Conservation (phyloP, 192 early-diverging fungal species). For the Umbelopsis sp. region DNA sequence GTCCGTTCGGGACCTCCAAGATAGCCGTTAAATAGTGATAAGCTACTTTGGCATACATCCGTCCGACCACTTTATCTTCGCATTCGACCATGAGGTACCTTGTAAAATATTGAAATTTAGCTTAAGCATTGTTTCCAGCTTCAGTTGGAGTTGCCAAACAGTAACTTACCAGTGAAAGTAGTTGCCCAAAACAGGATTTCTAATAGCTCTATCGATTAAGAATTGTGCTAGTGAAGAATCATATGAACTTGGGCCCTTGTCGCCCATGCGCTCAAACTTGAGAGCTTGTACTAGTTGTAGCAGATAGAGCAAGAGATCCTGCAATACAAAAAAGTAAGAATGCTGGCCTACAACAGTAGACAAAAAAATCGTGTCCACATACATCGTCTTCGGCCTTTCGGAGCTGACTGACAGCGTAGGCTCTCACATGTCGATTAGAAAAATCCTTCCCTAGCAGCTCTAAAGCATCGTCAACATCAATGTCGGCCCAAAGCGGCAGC, state of each 20-base stretch:
- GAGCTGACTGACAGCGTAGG: constrained; percentile 88
- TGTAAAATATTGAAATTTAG: background rate
- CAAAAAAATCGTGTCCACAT: background rate
- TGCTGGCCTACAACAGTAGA: background rate
- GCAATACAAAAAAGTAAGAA: background rate
- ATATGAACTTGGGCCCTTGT: constrained; percentile 42
- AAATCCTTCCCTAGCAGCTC: constrained; percentile 92
- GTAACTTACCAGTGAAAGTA: constrained; percentile 84
- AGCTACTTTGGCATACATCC: constrained; percentile 86
- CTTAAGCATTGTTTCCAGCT: background rate
- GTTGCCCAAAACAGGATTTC: constrained; percentile 88
- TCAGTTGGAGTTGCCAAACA: background rate
- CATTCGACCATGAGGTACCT: constrained; percentile 97
- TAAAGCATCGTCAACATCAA: constrained; percentile 94
- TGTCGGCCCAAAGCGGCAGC: constrained; percentile 85
- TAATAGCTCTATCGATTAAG: constrained; percentile 84
- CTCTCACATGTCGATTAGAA: constrained; percentile 78
- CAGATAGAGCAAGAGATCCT: constrained; percentile 93
- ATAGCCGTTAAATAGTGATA: constrained; percentile 82
- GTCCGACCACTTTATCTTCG: constrained; percentile 81
- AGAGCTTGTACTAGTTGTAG: constrained; percentile 98
- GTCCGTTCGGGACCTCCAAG: constrained; percentile 61
- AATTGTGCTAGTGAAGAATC: constrained; percentile 82
- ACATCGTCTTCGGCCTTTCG: constrained; percentile 91
- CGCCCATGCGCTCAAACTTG: constrained; percentile 85